Conservation (phyloP, 1,139 yeast genomes). For the Pichia sp. region DNA sequence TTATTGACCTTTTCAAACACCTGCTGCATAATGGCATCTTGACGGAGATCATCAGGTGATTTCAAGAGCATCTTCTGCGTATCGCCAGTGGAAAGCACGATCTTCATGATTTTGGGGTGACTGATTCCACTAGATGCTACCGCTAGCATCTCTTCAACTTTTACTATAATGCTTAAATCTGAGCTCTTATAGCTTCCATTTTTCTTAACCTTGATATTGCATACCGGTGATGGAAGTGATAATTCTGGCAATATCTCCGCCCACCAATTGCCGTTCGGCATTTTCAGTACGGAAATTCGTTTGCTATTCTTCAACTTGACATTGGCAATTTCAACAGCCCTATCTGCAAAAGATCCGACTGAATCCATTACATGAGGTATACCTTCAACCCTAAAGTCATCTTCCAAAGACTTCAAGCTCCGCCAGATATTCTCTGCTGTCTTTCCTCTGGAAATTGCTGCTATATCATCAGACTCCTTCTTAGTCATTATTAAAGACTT, state of each 20-base stretch:
- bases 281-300: slow-evolving; percentile 17
- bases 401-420: slow-evolving; percentile 15
- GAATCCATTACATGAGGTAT: slow-evolving; percentile 29
- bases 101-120: slow-evolving; percentile 68
- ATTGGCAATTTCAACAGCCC: slow-evolving; percentile 46
- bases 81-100: slow-evolving; percentile 51
- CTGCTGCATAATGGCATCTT: slow-evolving; percentile 97
- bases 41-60: slow-evolving; percentile 85
- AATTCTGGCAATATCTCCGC: slow-evolving; percentile 35
- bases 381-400: slow-evolving; percentile 13
- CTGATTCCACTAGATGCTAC: slow-evolving; percentile 82
- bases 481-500: slow-evolving; percentile 45
- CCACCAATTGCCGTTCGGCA: slow-evolving; percentile 51
- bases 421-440: slow-evolving; percentile 48
- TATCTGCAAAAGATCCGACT: slow-evolving; percentile 43
- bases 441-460: slow-evolving; percentile 38
- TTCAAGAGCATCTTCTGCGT: slow-evolving; percentile 58
- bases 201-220: slow-evolving; percentile 34
- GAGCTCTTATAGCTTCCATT: slow-evolving; percentile 35
- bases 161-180: slow-evolving; percentile 40
- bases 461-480: slow-evolving; percentile 28
- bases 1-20: slow-evolving; percentile 82
- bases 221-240: slow-evolving; percentile 66
- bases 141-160: slow-evolving; percentile 37
- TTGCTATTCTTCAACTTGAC: slow-evolving; percentile 31